Evolutionary conservation across 257 asterid genomes (phyloP), one percentile per base, ranked within the genome.

Genomic region (Nicotiana tabacum): DNA sequence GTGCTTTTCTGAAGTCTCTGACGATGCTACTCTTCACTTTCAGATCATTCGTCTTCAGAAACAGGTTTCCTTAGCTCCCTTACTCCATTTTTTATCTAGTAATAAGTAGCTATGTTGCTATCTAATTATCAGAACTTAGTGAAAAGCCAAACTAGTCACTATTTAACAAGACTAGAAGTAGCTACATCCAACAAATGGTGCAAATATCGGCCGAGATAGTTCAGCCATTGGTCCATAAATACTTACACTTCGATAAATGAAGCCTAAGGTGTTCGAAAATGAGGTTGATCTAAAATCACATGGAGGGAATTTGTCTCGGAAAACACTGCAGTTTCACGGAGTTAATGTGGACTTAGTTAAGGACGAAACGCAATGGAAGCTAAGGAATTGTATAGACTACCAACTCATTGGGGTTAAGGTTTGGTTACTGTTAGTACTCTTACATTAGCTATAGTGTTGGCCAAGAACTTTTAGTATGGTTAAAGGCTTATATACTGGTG

Each of bases 11-110:
- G 90, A 96, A 66, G 72, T 89, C 58, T 89, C 92, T 2, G 96
- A 96, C 43, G 92, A 89, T 66, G 90, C 83, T 17, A 67, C 87
- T 69, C 91, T 93, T 84, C 92, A 95, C 86, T 91, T 92, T 86
- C 98, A 94, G 85, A 94, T 96, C 81, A 87, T 96, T 70, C 97
- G 95, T 29, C 93, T 96, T 82, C 97, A 82, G 62, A 92, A 91
- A 83, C 99, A 96, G 98, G 99, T 89, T 12, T 21, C n/a, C 64
- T 10, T 13, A 8, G 7, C 60, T 30, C 16, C 57, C 33, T 43
- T 48, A 2, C 33, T 13, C 65, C n/a, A 13, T 69, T 68, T 51
- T 6, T 13, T 17, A n/a, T 18, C 15, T 43, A 43, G 51, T 43
- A 43, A 39, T 9, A 43, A 43, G 51, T 18, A 6, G 17, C 43